Conservation (phyloP, 1,139 yeast species). For the Scheffersomyces insectosa region DNA sequence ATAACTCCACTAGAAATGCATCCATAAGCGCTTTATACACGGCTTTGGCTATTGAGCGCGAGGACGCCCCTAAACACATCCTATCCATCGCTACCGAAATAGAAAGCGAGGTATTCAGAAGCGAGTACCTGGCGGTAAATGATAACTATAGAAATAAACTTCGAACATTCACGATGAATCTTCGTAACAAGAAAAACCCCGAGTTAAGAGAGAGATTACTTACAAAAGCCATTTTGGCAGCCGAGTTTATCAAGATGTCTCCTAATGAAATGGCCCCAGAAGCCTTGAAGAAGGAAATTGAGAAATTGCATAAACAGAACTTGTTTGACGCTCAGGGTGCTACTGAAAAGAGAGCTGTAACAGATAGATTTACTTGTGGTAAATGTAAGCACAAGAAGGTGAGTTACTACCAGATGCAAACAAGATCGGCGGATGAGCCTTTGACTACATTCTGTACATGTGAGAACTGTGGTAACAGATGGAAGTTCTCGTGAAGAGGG, state of each 20-base stretch:
- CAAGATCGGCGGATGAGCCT: constrained; percentile 98
- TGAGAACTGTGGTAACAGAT: constrained; percentile 95
- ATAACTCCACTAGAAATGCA: constrained; percentile 78
- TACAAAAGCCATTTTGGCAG: constrained; percentile 62
- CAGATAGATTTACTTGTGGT: constrained; percentile 96
- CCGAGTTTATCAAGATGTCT: constrained; percentile 71
- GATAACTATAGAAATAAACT: constrained; percentile 75
- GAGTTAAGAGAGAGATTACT: constrained; percentile 72
- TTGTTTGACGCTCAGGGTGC: constrained; percentile 98
- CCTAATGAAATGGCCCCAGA: constrained; percentile 97
- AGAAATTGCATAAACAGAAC: constrained; percentile 82
- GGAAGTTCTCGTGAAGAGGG: constrained; percentile 73
- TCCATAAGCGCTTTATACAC: constrained; percentile 84
- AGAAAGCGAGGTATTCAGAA: constrained; percentile 67
- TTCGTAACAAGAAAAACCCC: constrained; percentile 88
- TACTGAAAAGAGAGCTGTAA: constrained; percentile 92
- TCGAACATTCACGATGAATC: constrained; percentile 79
- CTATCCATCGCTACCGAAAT: constrained; percentile 67
- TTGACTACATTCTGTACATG: constrained; percentile 97
- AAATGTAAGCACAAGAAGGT: constrained; percentile 97
- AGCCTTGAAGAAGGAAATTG: constrained; percentile 77
- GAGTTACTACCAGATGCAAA: constrained; percentile 95
- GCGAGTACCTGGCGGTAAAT: constrained; percentile 55
- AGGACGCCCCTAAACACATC: constrained; percentile 52
- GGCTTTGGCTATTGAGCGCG: constrained; percentile 82